Percentiles rank a stretch among this genome's conserved stretches.
Conservation (phyloP, 257 asterid genomes). For the Primulina eburnea region DNA sequence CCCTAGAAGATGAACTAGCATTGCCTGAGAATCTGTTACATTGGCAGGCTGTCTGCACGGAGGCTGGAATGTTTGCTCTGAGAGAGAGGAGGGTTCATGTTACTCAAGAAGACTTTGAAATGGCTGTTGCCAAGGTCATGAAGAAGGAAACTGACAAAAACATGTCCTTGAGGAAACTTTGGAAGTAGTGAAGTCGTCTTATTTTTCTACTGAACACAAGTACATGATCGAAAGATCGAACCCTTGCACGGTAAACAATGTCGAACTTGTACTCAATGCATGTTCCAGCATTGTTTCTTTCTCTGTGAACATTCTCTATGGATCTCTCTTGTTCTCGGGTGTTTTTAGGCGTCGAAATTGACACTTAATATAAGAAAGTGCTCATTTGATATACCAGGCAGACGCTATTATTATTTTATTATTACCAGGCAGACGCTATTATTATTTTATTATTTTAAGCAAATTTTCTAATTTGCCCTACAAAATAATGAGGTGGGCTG, state of each 20-base stretch:
- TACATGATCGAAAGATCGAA: too few relatives aligned
- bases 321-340: not conserved
- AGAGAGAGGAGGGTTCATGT: constrained; percentile 98
- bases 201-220: not conserved
- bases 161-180: constrained; percentile 88
- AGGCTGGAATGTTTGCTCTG: constrained; percentile 97
- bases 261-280: not conserved
- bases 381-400: too few relatives aligned
- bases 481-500: too few relatives aligned
- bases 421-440: too few relatives aligned
- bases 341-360: not conserved
- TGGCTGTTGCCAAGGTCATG: constrained; percentile 99
- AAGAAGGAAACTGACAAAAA: constrained; percentile 93
- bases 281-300: not conserved
- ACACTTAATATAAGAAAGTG: too few relatives aligned
- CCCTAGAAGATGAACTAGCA: not conserved
- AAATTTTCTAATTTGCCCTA: too few relatives aligned
- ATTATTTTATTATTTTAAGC: too few relatives aligned
- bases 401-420: too few relatives aligned
- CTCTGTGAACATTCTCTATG: not conserved
- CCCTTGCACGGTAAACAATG: too few relatives aligned
- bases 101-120: constrained; percentile 95
- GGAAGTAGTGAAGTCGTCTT: constrained; percentile 51
- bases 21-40: not conserved
- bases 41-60: constrained; percentile 88